These are phyloP conservation scores for Calocybe cyanea DNA, from an alignment of 768 basidiomycete species.

Conservation along the genomic window DNA sequence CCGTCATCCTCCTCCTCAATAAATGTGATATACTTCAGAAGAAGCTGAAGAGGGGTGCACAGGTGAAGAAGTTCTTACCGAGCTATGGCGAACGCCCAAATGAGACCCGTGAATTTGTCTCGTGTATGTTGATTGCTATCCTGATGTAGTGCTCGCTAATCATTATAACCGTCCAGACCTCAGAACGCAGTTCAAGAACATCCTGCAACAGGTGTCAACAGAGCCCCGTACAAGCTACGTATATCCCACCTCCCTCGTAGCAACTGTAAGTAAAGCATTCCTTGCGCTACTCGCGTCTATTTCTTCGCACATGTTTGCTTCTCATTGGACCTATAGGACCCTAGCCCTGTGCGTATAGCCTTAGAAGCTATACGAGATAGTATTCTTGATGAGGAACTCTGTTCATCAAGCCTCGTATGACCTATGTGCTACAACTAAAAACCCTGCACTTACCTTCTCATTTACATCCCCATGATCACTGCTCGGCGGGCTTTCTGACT, in stretches of 20 bases:
- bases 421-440: too few species aligned
- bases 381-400: too few species aligned
- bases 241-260: slow-evolving; percentile 57
- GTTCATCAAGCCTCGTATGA: too few species aligned
- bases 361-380: too few species aligned
- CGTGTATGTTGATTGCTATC: slow-evolving; percentile 38
- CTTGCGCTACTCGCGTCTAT: neutral
- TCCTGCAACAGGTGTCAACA: slow-evolving; percentile 48
- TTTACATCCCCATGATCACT: too few species aligned
- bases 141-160: neutral
- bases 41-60: slow-evolving; percentile 34
- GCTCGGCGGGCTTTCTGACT: too few species aligned
- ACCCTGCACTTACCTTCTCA: too few species aligned
- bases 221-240: slow-evolving; percentile 50
- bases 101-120: slow-evolving; percentile 46
- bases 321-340: too few species aligned
- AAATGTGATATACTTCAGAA: slow-evolving; percentile 63
- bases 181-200: slow-evolving; percentile 43
- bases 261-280: slow-evolving; percentile 37
- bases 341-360: too few species aligned
- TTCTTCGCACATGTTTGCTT: neutral
- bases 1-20: slow-evolving; percentile 71
- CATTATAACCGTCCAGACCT: slow-evolving; percentile 30
- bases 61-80: slow-evolving; percentile 51
- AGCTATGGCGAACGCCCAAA: slow-evolving; percentile 64